These are phyloP conservation scores for Hericium erinaceus DNA, from an alignment of 768 basidiomycete species.

Conservation along the genomic window DNA sequence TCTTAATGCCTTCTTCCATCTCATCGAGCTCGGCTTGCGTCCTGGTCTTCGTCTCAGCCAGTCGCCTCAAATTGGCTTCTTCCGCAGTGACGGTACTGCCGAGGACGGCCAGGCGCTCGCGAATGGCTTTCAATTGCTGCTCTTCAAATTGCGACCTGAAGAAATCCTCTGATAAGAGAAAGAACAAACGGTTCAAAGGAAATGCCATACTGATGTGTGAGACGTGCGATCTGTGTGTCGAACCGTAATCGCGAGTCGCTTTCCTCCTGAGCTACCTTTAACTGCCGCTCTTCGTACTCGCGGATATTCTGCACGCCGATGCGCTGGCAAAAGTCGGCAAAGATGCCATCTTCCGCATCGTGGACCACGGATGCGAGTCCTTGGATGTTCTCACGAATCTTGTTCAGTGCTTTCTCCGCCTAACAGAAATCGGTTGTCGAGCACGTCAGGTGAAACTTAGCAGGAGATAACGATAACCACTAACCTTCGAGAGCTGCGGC, in stretches of 20 bases:
- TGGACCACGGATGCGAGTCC: slow-evolving; percentile 51
- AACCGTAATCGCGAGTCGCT: slow-evolving; percentile 75
- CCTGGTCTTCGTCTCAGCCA: slow-evolving; percentile 44
- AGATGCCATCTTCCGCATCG: slow-evolving; percentile 73
- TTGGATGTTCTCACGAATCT: slow-evolving; percentile 46
- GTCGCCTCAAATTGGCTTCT: slow-evolving; percentile 38
- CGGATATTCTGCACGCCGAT: slow-evolving; percentile 79
- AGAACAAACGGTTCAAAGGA: background rate
- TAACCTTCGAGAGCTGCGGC: slow-evolving; percentile 68
- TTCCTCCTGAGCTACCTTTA: slow-evolving; percentile 83
- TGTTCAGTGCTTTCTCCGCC: slow-evolving; percentile 44
- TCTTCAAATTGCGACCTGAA: slow-evolving; percentile 74
- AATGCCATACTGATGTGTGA: slow-evolving; percentile 69
- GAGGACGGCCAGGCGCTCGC: slow-evolving; percentile 53
- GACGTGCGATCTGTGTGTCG: slow-evolving; percentile 77
- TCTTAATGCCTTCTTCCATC: slow-evolving; percentile 44
- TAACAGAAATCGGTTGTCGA: slow-evolving; percentile 17
- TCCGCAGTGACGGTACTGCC: slow-evolving; percentile 45
- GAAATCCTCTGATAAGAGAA: background rate
- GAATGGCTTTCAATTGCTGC: slow-evolving; percentile 58
- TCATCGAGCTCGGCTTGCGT: slow-evolving; percentile 52
- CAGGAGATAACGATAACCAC: background rate
- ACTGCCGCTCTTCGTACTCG: slow-evolving; percentile 88
- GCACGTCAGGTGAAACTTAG: background rate
- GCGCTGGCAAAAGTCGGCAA: slow-evolving; percentile 65